Percentiles rank a stretch among this genome's conserved stretches.
phyloP scores from a whole-genome alignment of 805 yeast genomes.

The Martiniozyma abietophila region DNA sequence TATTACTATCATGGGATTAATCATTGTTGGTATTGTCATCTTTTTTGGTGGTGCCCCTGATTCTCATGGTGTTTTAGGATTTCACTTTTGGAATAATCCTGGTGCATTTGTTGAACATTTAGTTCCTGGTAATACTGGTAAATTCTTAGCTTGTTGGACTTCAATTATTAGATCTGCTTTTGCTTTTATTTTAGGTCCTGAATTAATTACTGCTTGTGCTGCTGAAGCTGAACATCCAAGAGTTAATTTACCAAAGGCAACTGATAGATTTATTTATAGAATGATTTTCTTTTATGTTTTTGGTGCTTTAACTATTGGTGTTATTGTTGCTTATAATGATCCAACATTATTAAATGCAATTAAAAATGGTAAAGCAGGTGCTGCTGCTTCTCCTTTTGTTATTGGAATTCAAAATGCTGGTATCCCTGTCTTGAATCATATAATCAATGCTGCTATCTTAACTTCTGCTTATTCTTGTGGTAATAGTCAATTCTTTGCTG shows the following conservation, averaged over 20 bases:
- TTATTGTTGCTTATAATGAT: conserved; percentile 48
- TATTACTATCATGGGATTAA: conserved; percentile 52
- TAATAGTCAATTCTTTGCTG: conserved; percentile 33
- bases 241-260: conserved; percentile 52
- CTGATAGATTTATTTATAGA: conserved; percentile 51
- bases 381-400: conserved; percentile 59
- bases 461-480: conserved; percentile 50
- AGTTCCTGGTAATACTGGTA: conserved; percentile 46
- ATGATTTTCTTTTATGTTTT: conserved; percentile 50
- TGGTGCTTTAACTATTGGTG: conserved; percentile 49
- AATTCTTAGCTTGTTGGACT: conserved; percentile 55
- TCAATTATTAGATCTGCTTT: conserved; percentile 57
- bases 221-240: conserved; percentile 56
- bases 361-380: conserved; percentile 38
- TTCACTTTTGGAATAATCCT: conserved; percentile 51
- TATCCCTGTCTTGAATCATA: conserved; percentile 47
- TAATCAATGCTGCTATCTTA: conserved; percentile 52
- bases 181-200: conserved; percentile 56
- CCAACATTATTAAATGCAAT: conserved; percentile 36
- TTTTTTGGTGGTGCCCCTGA: conserved; percentile 57
- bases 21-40: conserved; percentile 44
- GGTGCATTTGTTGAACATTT: conserved; percentile 42
- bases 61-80: conserved; percentile 46
- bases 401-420: conserved; percentile 57
- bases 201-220: conserved; percentile 44